Percentiles rank a stretch among this genome's conserved stretches.
Conservation (phyloP, 164 flowering plant species). For the Dillenia turbinata region DNA sequence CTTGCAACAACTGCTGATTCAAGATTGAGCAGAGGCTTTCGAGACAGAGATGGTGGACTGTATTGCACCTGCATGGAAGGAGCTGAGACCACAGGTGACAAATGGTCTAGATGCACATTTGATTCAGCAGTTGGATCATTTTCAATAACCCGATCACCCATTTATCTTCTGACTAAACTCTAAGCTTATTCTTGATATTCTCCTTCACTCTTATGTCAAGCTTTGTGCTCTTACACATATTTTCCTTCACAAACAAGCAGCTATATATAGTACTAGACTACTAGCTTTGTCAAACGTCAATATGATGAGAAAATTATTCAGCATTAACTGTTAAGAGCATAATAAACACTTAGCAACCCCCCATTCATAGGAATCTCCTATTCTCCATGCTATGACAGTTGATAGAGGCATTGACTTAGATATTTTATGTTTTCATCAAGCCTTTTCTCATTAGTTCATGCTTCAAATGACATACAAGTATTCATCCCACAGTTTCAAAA, state of each 20-base stretch:
- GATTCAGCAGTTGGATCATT: no score
- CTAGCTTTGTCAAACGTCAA: no score
- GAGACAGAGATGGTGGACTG: conserved; percentile 22
- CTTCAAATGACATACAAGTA: no score
- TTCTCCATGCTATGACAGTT: no score
- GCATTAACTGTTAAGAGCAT: no score
- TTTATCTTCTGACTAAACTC: background rate
- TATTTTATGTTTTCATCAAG: no score
- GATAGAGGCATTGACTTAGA: no score
- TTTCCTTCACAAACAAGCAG: background rate
- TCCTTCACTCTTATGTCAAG: background rate
- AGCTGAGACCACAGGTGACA: conserved; percentile 11
- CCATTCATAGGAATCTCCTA: no score
- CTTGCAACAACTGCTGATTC: background rate
- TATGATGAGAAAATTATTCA: no score
- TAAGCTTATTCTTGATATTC: background rate
- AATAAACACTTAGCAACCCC: no score
- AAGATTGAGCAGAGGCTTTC: conserved; percentile 15
- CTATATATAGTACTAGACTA: background rate
- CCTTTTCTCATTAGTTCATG: no score
- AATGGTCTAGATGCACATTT: background rate
- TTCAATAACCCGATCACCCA: background rate
- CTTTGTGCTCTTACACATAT: background rate
- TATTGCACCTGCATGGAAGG: conserved; percentile 16
- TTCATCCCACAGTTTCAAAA: no score